phyloP scores from a whole-genome alignment of 1,284 basidiomycete species.

The Meira miltonrushii region DNA sequence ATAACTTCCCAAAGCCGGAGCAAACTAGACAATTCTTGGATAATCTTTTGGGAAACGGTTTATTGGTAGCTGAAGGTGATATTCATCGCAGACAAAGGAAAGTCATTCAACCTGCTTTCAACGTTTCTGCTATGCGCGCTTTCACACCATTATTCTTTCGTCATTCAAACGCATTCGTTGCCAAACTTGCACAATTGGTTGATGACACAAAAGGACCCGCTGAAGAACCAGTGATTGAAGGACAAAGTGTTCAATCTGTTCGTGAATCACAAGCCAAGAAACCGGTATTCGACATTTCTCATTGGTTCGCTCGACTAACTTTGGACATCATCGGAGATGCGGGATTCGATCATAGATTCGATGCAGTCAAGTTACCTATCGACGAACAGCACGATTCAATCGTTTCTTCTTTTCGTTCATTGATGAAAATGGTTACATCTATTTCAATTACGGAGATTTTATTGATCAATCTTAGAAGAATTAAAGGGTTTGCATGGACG shows the following conservation, averaged over 20 bases:
- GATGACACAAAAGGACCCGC: slow-evolving; percentile 13
- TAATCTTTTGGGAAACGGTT: slow-evolving; percentile 43
- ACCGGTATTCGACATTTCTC: slow-evolving; percentile 11
- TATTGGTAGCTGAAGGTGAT: slow-evolving; percentile 43
- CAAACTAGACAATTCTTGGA: slow-evolving; percentile 56
- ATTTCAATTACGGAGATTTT: slow-evolving; percentile 24
- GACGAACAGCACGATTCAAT: slow-evolving; percentile 23
- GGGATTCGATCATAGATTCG: slow-evolving; percentile 41
- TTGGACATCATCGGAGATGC: slow-evolving; percentile 48
- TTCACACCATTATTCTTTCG: slow-evolving; percentile 19
- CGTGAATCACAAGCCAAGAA: slow-evolving; percentile 3
- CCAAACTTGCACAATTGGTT: background rate
- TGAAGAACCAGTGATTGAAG: slow-evolving; percentile 10
- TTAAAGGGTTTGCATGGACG: slow-evolving; percentile 36
- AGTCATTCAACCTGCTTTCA: slow-evolving; percentile 45
- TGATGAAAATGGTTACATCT: slow-evolving; percentile 23
- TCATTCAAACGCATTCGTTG: slow-evolving; percentile 10
- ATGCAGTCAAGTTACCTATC: slow-evolving; percentile 23
- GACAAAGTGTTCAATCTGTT: slow-evolving; percentile 6
- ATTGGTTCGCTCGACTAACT: slow-evolving; percentile 14
- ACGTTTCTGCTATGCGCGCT: slow-evolving; percentile 30
- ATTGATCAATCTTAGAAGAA: slow-evolving; percentile 29
- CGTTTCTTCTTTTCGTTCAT: slow-evolving; percentile 22
- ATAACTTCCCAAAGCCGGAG: slow-evolving; percentile 43
- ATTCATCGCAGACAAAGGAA: slow-evolving; percentile 40